phyloP scores from a whole-genome alignment of 73 alveolate species.

The Paramecium octaurelia region DNA sequence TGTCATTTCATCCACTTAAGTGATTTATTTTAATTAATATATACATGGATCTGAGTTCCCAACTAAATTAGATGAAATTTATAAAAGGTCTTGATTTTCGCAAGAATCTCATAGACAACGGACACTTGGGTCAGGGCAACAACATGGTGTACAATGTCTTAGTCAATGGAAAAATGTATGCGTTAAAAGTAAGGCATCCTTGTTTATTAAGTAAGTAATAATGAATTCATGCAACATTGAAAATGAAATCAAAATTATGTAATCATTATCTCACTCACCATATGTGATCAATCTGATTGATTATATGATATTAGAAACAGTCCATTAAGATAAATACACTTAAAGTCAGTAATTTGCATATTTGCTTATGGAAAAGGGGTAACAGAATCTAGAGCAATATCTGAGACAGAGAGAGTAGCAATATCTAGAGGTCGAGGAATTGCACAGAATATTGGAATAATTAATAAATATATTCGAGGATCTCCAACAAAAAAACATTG shows the following conservation, averaged over 20 bases:
- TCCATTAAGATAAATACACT: not conserved
- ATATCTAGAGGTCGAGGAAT: not conserved
- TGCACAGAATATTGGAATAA: slow-evolving; percentile 2
- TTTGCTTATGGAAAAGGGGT: not conserved
- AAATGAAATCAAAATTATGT: not conserved
- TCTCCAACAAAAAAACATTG: slow-evolving; percentile 71
- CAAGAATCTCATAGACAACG: not conserved
- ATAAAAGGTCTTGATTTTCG: not conserved
- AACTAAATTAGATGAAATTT: not conserved
- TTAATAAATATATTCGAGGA: slow-evolving; percentile 70
- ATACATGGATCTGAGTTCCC: not conserved
- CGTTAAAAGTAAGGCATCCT: not conserved
- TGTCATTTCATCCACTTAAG: slow-evolving; percentile 49
- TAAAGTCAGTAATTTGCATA: not conserved
- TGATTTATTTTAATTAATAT: not conserved
- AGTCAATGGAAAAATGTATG: not conserved
- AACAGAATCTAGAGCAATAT: not conserved
- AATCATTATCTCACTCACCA: not conserved
- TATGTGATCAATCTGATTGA: not conserved
- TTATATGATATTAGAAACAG: not conserved
- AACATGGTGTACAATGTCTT: not conserved
- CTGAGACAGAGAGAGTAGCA: not conserved
- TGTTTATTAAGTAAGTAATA: not conserved
- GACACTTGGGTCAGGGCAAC: not conserved
- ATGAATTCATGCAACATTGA: not conserved